These are phyloP conservation scores for Corylus heterophylla DNA, from an alignment of 306 rosid genomes.

Conservation along the genomic window DNA sequence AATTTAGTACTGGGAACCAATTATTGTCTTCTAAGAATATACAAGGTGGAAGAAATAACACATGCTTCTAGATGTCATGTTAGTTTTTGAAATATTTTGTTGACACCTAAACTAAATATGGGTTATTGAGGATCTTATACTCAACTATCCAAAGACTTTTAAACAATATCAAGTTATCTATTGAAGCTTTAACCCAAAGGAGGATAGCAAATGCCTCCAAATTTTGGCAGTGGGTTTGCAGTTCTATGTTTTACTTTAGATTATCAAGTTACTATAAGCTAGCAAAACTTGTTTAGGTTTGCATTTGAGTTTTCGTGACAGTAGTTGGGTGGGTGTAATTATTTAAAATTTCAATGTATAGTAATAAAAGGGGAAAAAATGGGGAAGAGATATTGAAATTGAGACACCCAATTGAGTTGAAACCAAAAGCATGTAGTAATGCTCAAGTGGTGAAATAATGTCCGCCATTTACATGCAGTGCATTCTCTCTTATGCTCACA, in stretches of 20 bases:
- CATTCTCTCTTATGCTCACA: neutral
- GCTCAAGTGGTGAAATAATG: neutral
- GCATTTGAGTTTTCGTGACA: neutral
- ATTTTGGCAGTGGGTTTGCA: neutral
- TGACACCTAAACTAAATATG: neutral
- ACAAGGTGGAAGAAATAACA: neutral
- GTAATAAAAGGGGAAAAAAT: neutral
- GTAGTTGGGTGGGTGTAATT: neutral
- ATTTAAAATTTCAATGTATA: neutral
- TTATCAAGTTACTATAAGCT: neutral
- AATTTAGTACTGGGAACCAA: neutral
- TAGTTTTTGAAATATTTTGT: neutral
- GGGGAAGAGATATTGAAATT: neutral
- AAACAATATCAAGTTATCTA: neutral
- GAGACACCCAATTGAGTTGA: neutral
- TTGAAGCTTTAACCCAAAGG: neutral
- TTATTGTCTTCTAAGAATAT: neutral
- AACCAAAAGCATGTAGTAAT: neutral
- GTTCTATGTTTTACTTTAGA: neutral
- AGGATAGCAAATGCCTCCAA: neutral
- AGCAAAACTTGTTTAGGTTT: neutral
- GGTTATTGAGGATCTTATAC: neutral
- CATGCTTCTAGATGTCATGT: neutral
- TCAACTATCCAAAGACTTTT: neutral
- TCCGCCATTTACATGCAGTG: neutral